Evolutionary conservation across 805 yeast genomes (phyloP).

Genomic region (Vanderwaltozyma verrucispora): DNA sequence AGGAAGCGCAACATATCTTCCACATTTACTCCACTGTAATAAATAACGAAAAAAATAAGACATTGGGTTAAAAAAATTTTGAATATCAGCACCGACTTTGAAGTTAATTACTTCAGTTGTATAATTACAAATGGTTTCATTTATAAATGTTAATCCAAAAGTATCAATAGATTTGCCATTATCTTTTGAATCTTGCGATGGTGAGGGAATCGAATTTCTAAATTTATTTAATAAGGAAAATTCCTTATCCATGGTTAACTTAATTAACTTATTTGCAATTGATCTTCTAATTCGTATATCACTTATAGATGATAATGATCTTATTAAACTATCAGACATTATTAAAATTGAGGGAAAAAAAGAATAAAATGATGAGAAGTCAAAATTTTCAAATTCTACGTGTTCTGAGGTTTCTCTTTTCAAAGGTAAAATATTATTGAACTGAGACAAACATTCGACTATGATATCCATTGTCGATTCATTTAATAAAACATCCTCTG

Average conservation of each 20-base stretch:
- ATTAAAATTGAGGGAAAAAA: conserved; percentile 24
- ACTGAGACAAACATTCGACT: conserved; percentile 19
- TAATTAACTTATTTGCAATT: conserved; percentile 11
- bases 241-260: conserved; percentile 12
- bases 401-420: conserved; percentile 69
- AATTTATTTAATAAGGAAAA: conserved; percentile 11
- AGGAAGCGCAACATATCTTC: conserved; percentile 20
- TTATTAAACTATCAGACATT: conserved; percentile 24
- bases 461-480: conserved; percentile 11
- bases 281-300: conserved; percentile 13
- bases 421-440: conserved; percentile 44
- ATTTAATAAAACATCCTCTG: conserved; percentile 28
- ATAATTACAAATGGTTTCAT: conserved; percentile 20
- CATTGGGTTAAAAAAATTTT: conserved; percentile 26
- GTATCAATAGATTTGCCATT: background rate
- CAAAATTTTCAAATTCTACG: conserved; percentile 84
- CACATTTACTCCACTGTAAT: conserved; percentile 27
- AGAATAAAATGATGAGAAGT: conserved; percentile 39
- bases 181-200: background rate
- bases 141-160: conserved; percentile 4
- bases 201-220: conserved; percentile 3
- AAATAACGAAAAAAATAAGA: conserved; percentile 24
- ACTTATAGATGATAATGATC: conserved; percentile 18
- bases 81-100: conserved; percentile 25
- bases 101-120: conserved; percentile 15